Base-by-base conservation (phyloP, 805 yeast species). In the Pichia pseudocactophila region DNA sequence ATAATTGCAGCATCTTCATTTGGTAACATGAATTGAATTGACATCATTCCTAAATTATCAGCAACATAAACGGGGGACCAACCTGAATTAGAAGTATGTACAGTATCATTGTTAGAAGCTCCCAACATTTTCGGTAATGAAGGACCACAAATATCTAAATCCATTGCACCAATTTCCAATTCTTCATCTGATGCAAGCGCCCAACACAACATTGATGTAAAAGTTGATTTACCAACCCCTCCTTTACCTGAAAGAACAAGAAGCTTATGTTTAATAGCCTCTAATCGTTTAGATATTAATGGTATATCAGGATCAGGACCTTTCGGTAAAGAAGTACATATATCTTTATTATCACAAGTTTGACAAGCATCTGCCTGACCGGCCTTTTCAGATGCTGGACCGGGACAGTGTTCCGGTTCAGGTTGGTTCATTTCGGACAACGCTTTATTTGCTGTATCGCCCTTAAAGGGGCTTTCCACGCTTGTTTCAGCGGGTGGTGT, bases 351-450 rank as follows among this genome's bases (percentile, higher is more conserved):
- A 13, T 97, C 94, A 66, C 99, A 92, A 10, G 97, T 96, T 8
- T 67, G 73, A 58, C 99, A 92, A 11, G 97, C 95, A 56, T 86
- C 96, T 3, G 86, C 89, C 53, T 82, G 78, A 7, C 99, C 99
- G 2, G 99, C 98, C 41, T 66, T 63, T 52, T 88, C 97, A 2
- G 95, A 82, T 57, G 90, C 96, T 2, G 97, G 95, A 1, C 98
- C 99, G 0, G 98, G 98, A 66, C 99, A 92, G 62, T 92, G 97
- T 57, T 88, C 97, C 1, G 98, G 97, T 55, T 82, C 94, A 0
- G 92, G 88, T 0, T 80, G 85, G 42, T 69, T 67, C 20, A 74
- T 49, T 34, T 54, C 41, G 7, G 46, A 38, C 3, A 35, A 25
- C 34, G 30, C 28, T 31, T 20, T 7, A n/a, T 12, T 30, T 25